Percentiles rank a stretch among this genome's conserved stretches.
Evolutionary conservation across 257 asterid genomes (phyloP).

Genomic region (Jacaranda copaia): DNA sequence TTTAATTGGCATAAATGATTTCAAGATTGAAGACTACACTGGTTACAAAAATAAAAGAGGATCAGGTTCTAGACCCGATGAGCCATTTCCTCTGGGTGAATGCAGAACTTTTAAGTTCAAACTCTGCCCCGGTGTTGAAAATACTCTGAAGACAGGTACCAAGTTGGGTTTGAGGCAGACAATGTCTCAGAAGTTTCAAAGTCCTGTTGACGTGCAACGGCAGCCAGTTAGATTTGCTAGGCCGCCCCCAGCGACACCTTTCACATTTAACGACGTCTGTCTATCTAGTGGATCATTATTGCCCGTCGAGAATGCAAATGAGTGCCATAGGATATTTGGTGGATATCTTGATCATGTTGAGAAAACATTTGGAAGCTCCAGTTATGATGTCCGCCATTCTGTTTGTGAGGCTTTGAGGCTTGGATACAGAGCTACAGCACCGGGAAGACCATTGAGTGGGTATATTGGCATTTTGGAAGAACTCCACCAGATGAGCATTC

Average conservation of each 20-base stretch:
- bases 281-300: no score
- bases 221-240: no score
- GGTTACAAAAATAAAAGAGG: conserved; percentile 69
- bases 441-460: conserved; percentile 36
- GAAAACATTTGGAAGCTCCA: conserved; percentile 52
- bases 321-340: conserved; percentile 46
- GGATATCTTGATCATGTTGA: conserved; percentile 43
- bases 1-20: conserved; percentile 38
- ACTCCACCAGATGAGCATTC: conserved; percentile 48
- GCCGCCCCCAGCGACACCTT: conserved; percentile 18
- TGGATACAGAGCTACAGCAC: conserved; percentile 46
- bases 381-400: conserved; percentile 33
- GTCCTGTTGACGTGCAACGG: no score
- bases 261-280: neutral
- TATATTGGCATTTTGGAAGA: conserved; percentile 49
- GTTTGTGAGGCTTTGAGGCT: conserved; percentile 40
- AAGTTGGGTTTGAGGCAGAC: neutral
- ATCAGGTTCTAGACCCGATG: conserved; percentile 51
- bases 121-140: neutral
- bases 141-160: neutral
- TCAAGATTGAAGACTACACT: conserved; percentile 55
- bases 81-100: conserved; percentile 51
- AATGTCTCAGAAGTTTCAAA: no score
- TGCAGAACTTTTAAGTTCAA: conserved; percentile 58
- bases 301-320: neutral